These are phyloP conservation scores for Chalciporus piperatus DNA, from an alignment of 768 basidiomycete genomes.

Conservation along the genomic window DNA sequence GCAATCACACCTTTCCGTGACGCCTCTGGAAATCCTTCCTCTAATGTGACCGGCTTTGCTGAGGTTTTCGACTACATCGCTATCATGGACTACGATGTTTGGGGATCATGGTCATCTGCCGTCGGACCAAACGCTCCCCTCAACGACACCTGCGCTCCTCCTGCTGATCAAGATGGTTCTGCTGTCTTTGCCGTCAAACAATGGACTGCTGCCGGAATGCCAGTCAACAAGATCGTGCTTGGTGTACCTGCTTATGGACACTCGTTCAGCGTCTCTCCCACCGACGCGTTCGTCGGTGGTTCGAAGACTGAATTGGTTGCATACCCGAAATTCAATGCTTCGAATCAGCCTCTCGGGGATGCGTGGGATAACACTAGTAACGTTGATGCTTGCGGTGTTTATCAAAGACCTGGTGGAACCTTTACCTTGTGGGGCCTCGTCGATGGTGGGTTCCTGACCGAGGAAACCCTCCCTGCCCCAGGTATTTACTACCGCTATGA, in stretches of 20 bases:
- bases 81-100: slow-evolving; percentile 65
- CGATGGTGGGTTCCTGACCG: slow-evolving; percentile 47
- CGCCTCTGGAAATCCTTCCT: slow-evolving; percentile 53
- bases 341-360: slow-evolving; percentile 47
- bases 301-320: slow-evolving; percentile 35
- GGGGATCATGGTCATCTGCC: slow-evolving; percentile 47
- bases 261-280: slow-evolving; percentile 49
- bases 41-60: slow-evolving; percentile 69
- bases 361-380: slow-evolving; percentile 51
- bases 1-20: slow-evolving; percentile 63
- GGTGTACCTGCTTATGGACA: slow-evolving; percentile 83
- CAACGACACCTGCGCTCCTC: slow-evolving; percentile 64
- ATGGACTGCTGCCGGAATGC: slow-evolving; percentile 78
- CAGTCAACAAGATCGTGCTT: slow-evolving; percentile 62
- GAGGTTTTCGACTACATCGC: slow-evolving; percentile 61
- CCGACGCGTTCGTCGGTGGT: slow-evolving; percentile 33
- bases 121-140: slow-evolving; percentile 80
- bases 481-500: slow-evolving; percentile 56
- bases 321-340: slow-evolving; percentile 50
- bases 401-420: slow-evolving; percentile 44
- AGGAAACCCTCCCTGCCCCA: slow-evolving; percentile 17
- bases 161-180: slow-evolving; percentile 63
- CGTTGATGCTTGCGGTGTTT: slow-evolving; percentile 53
- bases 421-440: slow-evolving; percentile 61
- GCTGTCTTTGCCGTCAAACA: slow-evolving; percentile 63